Evolutionary conservation across 345 rosid species (phyloP).

Genomic region (Arabidopsis arenosa): DNA sequence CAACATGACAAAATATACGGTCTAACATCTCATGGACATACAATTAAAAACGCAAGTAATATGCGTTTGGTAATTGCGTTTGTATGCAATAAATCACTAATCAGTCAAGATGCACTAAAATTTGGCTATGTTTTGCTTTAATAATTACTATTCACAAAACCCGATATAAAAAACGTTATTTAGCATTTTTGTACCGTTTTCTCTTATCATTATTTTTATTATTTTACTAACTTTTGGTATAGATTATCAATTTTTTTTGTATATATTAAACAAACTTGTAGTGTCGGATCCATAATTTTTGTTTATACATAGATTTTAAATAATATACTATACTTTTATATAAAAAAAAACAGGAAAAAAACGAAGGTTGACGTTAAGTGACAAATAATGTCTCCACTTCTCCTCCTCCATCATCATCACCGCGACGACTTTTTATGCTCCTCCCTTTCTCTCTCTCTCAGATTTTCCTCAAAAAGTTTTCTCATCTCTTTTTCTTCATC

Average conservation of each 20-base stretch:
- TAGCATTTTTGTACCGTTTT: no score
- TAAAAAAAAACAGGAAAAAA: background rate
- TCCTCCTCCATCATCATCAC: constrained; percentile 38
- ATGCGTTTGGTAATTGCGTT: background rate
- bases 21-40: background rate
- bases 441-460: constrained; percentile 8
- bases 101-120: background rate
- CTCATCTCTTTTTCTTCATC: constrained; percentile 21
- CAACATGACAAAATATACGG: background rate
- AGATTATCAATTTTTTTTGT: no score
- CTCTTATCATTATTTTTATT: no score
- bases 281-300: no score
- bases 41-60: background rate
- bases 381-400: constrained; percentile 45
- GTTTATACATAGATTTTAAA: no score
- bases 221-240: no score
- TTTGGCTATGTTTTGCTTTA: no score
- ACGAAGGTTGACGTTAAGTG: constrained; percentile 47
- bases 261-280: no score
- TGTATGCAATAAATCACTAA: background rate
- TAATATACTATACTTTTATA: background rate
- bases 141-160: no score
- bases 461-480: constrained; percentile 15
- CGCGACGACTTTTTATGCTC: constrained; percentile 43
- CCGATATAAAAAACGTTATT: no score